Base-by-base conservation (phyloP, 805 yeast genomes). In the Candida peoriensis region DNA sequence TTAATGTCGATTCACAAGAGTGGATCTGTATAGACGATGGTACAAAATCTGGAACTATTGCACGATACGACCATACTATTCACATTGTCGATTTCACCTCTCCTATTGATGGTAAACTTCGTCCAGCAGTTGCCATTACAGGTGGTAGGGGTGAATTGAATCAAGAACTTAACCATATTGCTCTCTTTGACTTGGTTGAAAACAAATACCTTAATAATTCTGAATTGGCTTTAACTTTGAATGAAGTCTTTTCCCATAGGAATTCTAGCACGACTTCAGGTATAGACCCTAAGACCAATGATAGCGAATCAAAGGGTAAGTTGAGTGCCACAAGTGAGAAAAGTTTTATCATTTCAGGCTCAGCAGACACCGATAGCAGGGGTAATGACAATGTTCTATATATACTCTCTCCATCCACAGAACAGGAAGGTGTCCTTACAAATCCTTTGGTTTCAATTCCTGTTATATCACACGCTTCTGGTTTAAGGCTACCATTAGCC, bases 1-100 rank as follows among this genome's bases (percentile, higher is more conserved):
- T 79, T 44, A 72, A 78, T 51, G 54, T 78, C 26, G 66, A 64
- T 24, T 58, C 70, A 4, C 64, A 62, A 33, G 54, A 54, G 9
- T 83, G 93, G 90, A 50, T 51, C 1, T 64, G 75, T 31, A 49
- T 80, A 3, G 66, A 65, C 31, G 66, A 64, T 40, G 71, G 70
- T 17, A 57, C 57, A n/a, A 50, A 47, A 20, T 55, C 65, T 3
- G 58, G 57, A 8, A 49, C 60, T 8, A 47, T 63, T 5, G 54
- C 57, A 13, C 61, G 88, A 36, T 81, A 60, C 49, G 70, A 72
- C 39, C 85, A 78, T 49, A 61, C 72, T 17, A 55, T 76, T 57
- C 60, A 73, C 16, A 47, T 66, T 8, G 45, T 71, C 5, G 55
- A 60, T 24, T 59, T 61, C 20, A 46, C 72, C 15, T 50, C 64